Percentiles rank a stretch among this genome's conserved stretches.
Conservation (phyloP, 2,329 filamentous ascomycete species). For the Paracamarosporium sp. region DNA sequence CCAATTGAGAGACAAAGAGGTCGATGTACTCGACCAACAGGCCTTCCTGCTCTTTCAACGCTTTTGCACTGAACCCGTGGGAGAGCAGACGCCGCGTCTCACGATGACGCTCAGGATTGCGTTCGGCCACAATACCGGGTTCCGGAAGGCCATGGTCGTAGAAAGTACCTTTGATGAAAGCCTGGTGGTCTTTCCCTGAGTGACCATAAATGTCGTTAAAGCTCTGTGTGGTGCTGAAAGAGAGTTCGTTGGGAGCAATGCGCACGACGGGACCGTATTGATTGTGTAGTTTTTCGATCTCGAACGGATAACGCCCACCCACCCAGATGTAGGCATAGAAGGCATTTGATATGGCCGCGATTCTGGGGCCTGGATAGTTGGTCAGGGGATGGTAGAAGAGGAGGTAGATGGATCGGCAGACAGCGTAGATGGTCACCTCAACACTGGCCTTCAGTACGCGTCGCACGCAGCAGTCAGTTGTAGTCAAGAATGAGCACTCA, state of each 20-base stretch:
- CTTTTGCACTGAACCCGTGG: constrained; percentile 3
- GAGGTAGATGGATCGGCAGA: constrained; percentile 4
- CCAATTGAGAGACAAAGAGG: constrained; percentile 2
- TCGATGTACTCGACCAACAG: constrained; percentile 32
- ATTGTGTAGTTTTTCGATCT: constrained; percentile 28
- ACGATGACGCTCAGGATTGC: constrained; percentile 13
- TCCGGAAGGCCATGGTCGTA: neutral
- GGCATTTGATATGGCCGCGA: neutral
- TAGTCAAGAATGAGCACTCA: constrained; percentile 5
- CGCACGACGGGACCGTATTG: constrained; percentile 45
- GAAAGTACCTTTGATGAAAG: constrained; percentile 18
- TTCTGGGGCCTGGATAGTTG: neutral
- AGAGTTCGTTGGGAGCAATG: constrained; percentile 42
- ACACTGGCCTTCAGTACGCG: constrained; percentile 2
- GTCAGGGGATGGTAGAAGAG: constrained; percentile 5
- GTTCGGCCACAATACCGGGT: constrained; percentile 18
- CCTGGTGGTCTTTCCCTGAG: constrained; percentile 2
- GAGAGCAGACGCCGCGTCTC: neutral
- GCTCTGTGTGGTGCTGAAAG: constrained; percentile 22
- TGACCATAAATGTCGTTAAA: constrained; percentile 17
- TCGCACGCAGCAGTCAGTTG: constrained; percentile 3
- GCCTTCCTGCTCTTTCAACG: constrained; percentile 12
- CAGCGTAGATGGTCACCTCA: constrained; percentile 3
- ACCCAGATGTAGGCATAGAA: neutral
- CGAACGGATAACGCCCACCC: constrained; percentile 4